phyloP scores from a whole-genome alignment of 2,329 filamentous ascomycete species.

The Venturia pyrina region DNA sequence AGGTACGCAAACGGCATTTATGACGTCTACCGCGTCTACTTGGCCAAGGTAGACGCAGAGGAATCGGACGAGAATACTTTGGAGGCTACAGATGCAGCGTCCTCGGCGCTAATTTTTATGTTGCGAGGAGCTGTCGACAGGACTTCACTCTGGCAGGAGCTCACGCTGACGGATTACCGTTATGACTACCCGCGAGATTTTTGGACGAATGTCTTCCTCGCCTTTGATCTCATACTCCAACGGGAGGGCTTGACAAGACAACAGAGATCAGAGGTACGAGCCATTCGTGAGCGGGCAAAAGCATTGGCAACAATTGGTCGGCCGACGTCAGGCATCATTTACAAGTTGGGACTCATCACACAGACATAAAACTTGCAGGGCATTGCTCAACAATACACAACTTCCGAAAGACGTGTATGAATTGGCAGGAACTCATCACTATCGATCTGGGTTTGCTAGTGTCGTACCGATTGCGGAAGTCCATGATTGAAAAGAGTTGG shows the following conservation, averaged over 20 bases:
- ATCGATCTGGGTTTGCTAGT: too few species aligned
- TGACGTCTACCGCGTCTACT: background rate
- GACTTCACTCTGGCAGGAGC: background rate
- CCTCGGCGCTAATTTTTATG: background rate
- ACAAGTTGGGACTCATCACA: background rate
- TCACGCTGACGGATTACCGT: background rate
- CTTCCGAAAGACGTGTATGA: too few species aligned
- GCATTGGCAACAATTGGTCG: background rate
- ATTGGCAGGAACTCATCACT: too few species aligned
- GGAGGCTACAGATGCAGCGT: background rate
- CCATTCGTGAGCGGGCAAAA: background rate
- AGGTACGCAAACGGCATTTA: background rate
- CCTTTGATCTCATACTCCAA: background rate
- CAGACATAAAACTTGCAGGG: background rate
- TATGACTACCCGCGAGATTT: background rate
- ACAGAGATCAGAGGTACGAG: background rate
- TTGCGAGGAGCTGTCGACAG: background rate
- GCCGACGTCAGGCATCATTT: background rate
- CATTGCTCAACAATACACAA: background rate
- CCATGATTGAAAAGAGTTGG: background rate
- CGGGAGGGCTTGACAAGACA: background rate
- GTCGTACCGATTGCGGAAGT: background rate
- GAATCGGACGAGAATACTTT: background rate
- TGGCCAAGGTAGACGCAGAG: background rate
- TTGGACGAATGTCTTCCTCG: background rate